phyloP scores from a whole-genome alignment of 140 eudicot genomes.

The Erigeron philadelphicus region DNA sequence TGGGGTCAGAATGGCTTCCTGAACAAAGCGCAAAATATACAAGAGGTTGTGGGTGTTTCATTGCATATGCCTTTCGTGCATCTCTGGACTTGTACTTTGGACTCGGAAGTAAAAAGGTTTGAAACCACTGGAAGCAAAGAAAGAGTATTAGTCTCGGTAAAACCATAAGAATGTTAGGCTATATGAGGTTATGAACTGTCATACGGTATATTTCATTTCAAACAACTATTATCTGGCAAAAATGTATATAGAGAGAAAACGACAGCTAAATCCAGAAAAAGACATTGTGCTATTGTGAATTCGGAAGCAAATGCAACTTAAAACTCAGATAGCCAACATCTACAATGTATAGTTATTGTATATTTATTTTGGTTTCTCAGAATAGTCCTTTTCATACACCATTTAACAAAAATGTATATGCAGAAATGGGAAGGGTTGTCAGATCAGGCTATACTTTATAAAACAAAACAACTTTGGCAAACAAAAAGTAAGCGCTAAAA shows the following conservation, averaged over 20 bases:
- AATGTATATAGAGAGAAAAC: not conserved
- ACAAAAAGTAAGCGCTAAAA: not conserved
- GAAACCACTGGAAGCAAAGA: constrained; percentile 65
- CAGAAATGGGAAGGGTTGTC: not conserved
- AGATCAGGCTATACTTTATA: not conserved
- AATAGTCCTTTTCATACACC: not conserved
- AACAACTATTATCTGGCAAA: not conserved
- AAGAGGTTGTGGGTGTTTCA: constrained; percentile 64
- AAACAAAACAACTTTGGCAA: not conserved
- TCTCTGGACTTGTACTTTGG: constrained; percentile 69
- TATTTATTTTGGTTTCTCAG: too few relatives aligned
- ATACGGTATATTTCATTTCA: not conserved
- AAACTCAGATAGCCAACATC: too few relatives aligned
- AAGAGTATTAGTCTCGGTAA: constrained; percentile 2
- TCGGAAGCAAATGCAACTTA: not conserved
- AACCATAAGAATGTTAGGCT: not conserved
- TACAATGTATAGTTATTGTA: too few relatives aligned
- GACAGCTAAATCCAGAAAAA: not conserved
- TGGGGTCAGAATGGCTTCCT: constrained; percentile 83
- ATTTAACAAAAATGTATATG: not conserved
- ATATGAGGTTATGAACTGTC: not conserved
- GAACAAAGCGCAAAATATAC: constrained; percentile 65
- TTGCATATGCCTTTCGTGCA: constrained; percentile 45
- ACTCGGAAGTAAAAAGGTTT: constrained; percentile 51
- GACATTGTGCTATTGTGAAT: not conserved